These are phyloP conservation scores for Naegleria gruberi DNA, from an alignment of 208 protist species.

Conservation along the genomic window DNA sequence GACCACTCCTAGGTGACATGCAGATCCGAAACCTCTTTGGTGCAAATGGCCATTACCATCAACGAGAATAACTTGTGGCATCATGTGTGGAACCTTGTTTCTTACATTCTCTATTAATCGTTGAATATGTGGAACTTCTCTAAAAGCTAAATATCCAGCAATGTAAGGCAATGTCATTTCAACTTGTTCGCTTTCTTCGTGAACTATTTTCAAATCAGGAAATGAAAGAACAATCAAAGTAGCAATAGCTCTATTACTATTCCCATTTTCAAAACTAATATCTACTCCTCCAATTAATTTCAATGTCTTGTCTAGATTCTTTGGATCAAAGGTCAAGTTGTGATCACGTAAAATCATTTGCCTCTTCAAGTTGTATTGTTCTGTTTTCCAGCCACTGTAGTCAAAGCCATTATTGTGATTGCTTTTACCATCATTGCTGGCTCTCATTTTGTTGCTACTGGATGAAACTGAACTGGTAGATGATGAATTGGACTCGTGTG, in stretches of 20 bases:
- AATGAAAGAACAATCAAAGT: background rate
- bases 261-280: background rate
- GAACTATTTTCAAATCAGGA: conserved; percentile 13
- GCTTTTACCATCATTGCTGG: too few relatives aligned
- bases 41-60: conserved; percentile 14
- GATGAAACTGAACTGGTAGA: too few relatives aligned
- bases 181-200: background rate
- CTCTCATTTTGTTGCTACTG: too few relatives aligned
- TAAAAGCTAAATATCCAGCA: background rate
- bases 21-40: conserved; percentile 7
- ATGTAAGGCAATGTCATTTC: background rate
- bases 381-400: background rate
- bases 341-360: background rate
- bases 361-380: background rate
- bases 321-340: background rate
- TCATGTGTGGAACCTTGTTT: background rate
- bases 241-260: background rate
- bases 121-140: background rate
- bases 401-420: too few relatives aligned
- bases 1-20: conserved; percentile 4
- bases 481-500: too few relatives aligned
- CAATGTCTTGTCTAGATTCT: background rate
- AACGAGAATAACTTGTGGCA: background rate
- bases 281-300: conserved; percentile 19
- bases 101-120: background rate